Evolutionary conservation across 331 rosid genomes (phyloP).

Genomic region (Quercus lobata): DNA sequence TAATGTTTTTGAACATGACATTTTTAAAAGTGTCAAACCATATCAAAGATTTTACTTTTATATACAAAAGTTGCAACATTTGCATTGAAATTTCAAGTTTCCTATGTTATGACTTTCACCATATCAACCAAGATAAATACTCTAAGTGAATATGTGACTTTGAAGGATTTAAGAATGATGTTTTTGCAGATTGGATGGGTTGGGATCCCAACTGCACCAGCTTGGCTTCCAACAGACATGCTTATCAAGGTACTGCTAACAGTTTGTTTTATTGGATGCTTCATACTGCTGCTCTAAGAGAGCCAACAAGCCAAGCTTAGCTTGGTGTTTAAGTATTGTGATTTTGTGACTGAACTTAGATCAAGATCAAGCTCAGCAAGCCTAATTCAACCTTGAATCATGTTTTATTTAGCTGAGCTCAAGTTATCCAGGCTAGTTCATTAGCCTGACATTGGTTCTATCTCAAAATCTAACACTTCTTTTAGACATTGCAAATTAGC

Average conservation of each 20-base stretch:
- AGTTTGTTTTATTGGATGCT: not conserved
- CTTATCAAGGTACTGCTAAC: constrained; percentile 69
- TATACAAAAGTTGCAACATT: not conserved
- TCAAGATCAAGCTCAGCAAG: not conserved
- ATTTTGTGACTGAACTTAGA: not conserved
- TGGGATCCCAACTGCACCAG: constrained; percentile 95
- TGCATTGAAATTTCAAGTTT: not conserved
- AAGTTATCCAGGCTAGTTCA: not conserved
- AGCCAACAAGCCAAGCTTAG: not conserved
- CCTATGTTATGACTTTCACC: not conserved
- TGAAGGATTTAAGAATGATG: not conserved
- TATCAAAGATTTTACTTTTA: not conserved
- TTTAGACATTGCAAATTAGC: not conserved
- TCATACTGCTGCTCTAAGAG: not conserved
- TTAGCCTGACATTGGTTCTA: not conserved
- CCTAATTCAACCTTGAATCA: not conserved
- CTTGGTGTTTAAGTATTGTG: not conserved
- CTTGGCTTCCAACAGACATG: constrained; percentile 97
- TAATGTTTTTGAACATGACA: too few relatives aligned
- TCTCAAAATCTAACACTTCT: not conserved
- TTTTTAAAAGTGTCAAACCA: not conserved
- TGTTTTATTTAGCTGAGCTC: not conserved
- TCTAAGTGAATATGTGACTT: not conserved
- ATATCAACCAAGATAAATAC: not conserved
- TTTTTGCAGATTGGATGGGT: constrained; percentile 79